Evolutionary conservation across 495 filamentous ascomycete species (phyloP).

Genomic region (Penicillium diatomitis): DNA sequence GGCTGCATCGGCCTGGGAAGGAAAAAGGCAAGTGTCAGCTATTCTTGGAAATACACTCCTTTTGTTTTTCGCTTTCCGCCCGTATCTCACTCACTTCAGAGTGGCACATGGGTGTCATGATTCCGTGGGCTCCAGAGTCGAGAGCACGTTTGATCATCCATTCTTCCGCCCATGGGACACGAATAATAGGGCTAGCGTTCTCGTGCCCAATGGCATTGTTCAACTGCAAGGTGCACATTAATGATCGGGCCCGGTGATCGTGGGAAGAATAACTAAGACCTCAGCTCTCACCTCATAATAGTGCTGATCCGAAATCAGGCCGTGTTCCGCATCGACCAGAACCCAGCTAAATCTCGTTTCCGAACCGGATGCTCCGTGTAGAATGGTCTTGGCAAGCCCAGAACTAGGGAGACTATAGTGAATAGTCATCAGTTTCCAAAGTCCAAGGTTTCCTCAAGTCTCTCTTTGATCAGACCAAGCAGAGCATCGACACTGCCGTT

Average conservation of each 20-base stretch:
- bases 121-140: conserved; percentile 60
- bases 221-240: conserved; percentile 11
- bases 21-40: not conserved
- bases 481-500: too few relatives aligned
- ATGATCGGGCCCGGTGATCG: not conserved
- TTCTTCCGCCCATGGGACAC: conserved; percentile 54
- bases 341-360: conserved; percentile 48
- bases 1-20: conserved; percentile 42
- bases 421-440: not conserved
- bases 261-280: not conserved
- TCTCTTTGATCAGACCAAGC: too few relatives aligned
- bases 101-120: conserved; percentile 37
- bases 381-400: conserved; percentile 26
- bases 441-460: not conserved
- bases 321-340: conserved; percentile 73
- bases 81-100: conserved; percentile 15
- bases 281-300: conserved; percentile 25
- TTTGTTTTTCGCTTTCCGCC: too few relatives aligned
- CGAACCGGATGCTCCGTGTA: conserved; percentile 21
- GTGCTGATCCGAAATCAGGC: conserved; percentile 43
- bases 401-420: conserved; percentile 23
- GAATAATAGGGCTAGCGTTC: conserved; percentile 57
- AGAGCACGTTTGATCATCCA: conserved; percentile 72
- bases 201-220: conserved; percentile 51
- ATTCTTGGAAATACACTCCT: too few relatives aligned